Evolutionary conservation across 2,329 filamentous ascomycete species (phyloP).

Genomic region (Tolypocladium ovalisporum): DNA sequence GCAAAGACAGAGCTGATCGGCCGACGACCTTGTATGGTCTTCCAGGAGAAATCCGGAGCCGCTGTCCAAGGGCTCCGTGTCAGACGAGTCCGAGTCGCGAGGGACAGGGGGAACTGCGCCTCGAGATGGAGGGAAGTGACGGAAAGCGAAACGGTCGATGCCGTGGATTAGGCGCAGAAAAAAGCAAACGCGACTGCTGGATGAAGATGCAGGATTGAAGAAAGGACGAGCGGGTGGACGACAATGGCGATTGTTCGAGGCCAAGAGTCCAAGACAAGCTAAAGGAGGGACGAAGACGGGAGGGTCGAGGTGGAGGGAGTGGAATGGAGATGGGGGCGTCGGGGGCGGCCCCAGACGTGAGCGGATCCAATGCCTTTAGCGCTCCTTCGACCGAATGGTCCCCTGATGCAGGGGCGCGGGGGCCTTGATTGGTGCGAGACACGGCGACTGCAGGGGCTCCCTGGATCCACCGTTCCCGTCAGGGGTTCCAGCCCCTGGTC

Average conservation of each 20-base stretch:
- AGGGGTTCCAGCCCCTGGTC: slow-evolving; percentile 4
- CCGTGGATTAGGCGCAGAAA: not conserved
- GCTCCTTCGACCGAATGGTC: not conserved
- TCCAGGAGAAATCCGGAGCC: not conserved
- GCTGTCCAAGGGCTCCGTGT: not conserved
- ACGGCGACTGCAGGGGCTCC: not conserved
- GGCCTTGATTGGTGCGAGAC: not conserved
- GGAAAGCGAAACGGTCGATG: not conserved
- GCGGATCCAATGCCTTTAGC: not conserved
- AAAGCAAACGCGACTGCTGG: not conserved
- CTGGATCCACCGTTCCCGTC: not conserved
- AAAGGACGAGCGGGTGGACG: not conserved
- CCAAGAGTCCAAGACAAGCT: not conserved
- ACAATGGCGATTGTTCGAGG: not conserved
- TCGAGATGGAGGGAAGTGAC: not conserved
- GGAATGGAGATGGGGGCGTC: not conserved
- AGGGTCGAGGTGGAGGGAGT: not conserved
- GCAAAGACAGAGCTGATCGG: not conserved
- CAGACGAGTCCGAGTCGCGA: not conserved
- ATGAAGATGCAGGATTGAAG: not conserved
- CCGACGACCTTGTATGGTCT: not conserved
- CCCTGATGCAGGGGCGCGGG: not conserved
- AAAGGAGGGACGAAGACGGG: not conserved
- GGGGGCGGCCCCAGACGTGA: not conserved
- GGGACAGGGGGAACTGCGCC: not conserved